Conservation (phyloP, 2,329 filamentous ascomycete genomes). For the Cercospora citrullina region DNA sequence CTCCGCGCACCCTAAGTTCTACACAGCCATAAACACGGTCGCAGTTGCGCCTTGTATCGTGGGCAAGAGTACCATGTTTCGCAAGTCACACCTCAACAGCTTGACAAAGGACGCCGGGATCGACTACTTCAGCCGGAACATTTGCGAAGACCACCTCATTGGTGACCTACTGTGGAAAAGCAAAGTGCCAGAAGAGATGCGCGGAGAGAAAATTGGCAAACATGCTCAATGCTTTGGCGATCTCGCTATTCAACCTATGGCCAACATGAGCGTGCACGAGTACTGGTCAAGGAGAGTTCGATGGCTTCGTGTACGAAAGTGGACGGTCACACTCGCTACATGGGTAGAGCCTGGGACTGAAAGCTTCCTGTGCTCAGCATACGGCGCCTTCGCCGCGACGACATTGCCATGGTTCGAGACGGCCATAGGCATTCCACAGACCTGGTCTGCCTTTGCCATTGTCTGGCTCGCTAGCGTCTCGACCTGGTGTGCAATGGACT, state of each 20-base stretch:
- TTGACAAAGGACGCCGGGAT: slow-evolving; percentile 69
- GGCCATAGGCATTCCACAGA: slow-evolving; percentile 57
- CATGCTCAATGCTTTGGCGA: slow-evolving; percentile 85
- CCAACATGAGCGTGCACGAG: slow-evolving; percentile 71
- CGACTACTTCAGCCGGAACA: slow-evolving; percentile 91
- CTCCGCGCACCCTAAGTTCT: slow-evolving; percentile 94
- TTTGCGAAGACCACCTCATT: slow-evolving; percentile 96
- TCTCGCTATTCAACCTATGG: slow-evolving; percentile 85
- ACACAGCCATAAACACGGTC: slow-evolving; percentile 93
- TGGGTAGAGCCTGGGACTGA: slow-evolving; percentile 92
- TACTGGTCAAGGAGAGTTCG: slow-evolving; percentile 80
- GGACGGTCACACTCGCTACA: slow-evolving; percentile 85
- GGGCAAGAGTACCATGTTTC: slow-evolving; percentile 98
- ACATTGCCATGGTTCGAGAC: slow-evolving; percentile 65
- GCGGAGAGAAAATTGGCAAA: slow-evolving; percentile 60
- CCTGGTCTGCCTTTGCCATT: slow-evolving; percentile 65
- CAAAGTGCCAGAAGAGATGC: slow-evolving; percentile 46
- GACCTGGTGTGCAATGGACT: slow-evolving; percentile 75
- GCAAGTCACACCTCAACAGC: slow-evolving; percentile 80
- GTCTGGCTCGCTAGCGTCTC: slow-evolving; percentile 67
- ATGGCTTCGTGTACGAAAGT: slow-evolving; percentile 93
- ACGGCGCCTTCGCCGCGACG: slow-evolving; percentile 76
- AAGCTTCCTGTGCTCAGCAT: slow-evolving; percentile 76
- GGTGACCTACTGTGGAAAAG: slow-evolving; percentile 86
- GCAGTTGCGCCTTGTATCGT: slow-evolving; percentile 88